These are phyloP conservation scores for Cryptococcus amylolentus DNA, from an alignment of 1,284 basidiomycete species.

Conservation along the genomic window DNA sequence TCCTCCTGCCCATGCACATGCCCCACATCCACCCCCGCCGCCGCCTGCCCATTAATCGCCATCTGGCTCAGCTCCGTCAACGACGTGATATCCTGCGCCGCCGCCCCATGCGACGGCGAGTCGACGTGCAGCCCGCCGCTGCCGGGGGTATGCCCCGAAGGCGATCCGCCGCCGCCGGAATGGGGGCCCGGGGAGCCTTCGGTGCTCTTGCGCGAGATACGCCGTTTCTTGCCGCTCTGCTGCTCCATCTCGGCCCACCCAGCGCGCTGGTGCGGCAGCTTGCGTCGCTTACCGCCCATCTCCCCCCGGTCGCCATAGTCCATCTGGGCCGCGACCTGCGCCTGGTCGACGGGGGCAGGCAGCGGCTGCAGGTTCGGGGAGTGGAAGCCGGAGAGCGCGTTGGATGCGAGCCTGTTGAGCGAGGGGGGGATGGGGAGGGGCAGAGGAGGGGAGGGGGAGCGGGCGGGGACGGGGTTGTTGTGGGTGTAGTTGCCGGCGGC, in stretches of 20 bases:
- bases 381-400: conserved; percentile 1
- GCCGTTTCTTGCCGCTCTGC: conserved; percentile 7
- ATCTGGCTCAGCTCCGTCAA: conserved; percentile 17
- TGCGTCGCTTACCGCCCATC: conserved; percentile 47
- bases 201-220: background rate
- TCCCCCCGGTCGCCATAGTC: conserved; percentile 29
- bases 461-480: background rate
- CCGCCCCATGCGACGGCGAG: background rate
- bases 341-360: conserved; percentile 3
- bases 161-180: no score
- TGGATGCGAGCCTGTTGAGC: conserved; percentile 5
- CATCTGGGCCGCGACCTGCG: background rate
- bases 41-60: background rate
- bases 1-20: background rate
- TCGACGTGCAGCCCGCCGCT: background rate
- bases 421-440: conserved; percentile 14
- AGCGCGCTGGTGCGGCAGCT: conserved; percentile 39
- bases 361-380: conserved; percentile 2
- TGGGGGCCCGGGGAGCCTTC: background rate
- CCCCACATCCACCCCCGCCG: background rate
- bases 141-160: background rate
- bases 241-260: conserved; percentile 45
- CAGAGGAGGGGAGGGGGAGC: conserved; percentile 6
- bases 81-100: conserved; percentile 5
- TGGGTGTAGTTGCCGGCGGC: background rate